Percentiles rank a stretch among this genome's conserved stretches.
phyloP scores from a whole-genome alignment of 2,329 filamentous ascomycete species.

The Arthroderma sp. region DNA sequence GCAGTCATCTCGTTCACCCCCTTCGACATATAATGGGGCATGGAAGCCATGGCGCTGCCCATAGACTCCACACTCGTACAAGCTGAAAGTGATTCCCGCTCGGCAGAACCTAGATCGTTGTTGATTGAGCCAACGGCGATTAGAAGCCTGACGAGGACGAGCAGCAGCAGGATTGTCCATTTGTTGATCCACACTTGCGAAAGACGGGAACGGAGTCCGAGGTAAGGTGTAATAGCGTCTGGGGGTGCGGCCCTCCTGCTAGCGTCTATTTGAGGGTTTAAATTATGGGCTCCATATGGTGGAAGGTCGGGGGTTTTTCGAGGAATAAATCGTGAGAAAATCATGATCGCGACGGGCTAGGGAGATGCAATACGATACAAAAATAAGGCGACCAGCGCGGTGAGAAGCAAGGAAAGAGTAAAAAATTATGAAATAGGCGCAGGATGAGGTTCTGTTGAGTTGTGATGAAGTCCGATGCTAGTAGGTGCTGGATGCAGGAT shows the following conservation, averaged over 20 bases:
- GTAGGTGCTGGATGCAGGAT: no score
- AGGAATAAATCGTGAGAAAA: slow-evolving; percentile 19
- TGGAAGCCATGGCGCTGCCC: slow-evolving; percentile 90
- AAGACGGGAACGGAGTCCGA: slow-evolving; percentile 74
- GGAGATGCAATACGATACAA: background rate
- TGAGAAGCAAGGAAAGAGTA: no score
- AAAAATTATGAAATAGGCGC: no score
- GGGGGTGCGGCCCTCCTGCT: slow-evolving; percentile 38
- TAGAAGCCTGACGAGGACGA: slow-evolving; percentile 71
- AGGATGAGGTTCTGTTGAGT: no score
- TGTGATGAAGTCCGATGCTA: no score
- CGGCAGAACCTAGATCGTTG: slow-evolving; percentile 61
- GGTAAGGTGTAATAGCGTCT: slow-evolving; percentile 71
- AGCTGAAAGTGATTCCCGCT: slow-evolving; percentile 69
- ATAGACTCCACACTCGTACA: slow-evolving; percentile 87
- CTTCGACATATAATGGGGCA: slow-evolving; percentile 85
- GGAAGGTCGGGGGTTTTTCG: slow-evolving; percentile 16
- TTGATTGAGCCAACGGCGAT: slow-evolving; percentile 62
- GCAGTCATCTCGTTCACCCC: slow-evolving; percentile 82
- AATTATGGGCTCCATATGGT: slow-evolving; percentile 28
- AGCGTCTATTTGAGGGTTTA: slow-evolving; percentile 34
- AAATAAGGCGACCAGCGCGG: slow-evolving; percentile 2
- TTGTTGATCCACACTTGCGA: slow-evolving; percentile 97
- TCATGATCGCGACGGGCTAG: slow-evolving; percentile 14
- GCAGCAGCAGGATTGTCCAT: slow-evolving; percentile 81